These are phyloP conservation scores for Paramecium sonneborni DNA, from an alignment of 73 alveolate species.

Conservation along the genomic window DNA sequence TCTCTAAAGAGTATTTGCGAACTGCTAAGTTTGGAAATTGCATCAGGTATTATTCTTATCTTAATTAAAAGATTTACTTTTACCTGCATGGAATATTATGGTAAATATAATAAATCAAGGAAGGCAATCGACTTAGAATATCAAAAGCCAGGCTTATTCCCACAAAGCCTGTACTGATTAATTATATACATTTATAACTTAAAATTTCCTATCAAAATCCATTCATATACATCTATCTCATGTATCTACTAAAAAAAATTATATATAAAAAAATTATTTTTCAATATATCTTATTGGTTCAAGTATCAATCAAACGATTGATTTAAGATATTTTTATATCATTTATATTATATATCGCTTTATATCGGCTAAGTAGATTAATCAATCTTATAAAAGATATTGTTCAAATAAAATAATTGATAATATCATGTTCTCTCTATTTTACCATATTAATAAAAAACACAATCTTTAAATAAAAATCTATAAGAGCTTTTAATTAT, in stretches of 20 bases:
- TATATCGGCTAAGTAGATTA: too few relatives aligned
- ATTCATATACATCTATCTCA: background rate
- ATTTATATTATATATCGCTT: too few relatives aligned
- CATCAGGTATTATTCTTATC: conserved; percentile 34
- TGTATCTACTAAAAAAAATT: background rate
- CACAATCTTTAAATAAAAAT: too few relatives aligned
- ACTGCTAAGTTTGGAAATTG: conserved; percentile 49
- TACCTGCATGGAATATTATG: conserved; percentile 65
- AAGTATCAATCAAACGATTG: too few relatives aligned
- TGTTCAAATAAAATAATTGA: too few relatives aligned
- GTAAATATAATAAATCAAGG: conserved; percentile 62
- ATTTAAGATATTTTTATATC: too few relatives aligned
- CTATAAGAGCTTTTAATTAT: too few relatives aligned
- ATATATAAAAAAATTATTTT: background rate
- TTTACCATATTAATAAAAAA: too few relatives aligned
- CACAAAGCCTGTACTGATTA: background rate
- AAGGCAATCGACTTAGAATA: conserved; percentile 64
- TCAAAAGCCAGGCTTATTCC: background rate
- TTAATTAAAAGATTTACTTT: conserved; percentile 42
- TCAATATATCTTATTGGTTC: too few relatives aligned
- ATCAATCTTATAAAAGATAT: too few relatives aligned
- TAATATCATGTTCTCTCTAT: too few relatives aligned
- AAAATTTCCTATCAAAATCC: background rate
- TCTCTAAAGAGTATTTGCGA: conserved; percentile 68
- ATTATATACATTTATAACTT: background rate